Base-by-base conservation (phyloP, 768 basidiomycete genomes). In the Paxillus involutus region DNA sequence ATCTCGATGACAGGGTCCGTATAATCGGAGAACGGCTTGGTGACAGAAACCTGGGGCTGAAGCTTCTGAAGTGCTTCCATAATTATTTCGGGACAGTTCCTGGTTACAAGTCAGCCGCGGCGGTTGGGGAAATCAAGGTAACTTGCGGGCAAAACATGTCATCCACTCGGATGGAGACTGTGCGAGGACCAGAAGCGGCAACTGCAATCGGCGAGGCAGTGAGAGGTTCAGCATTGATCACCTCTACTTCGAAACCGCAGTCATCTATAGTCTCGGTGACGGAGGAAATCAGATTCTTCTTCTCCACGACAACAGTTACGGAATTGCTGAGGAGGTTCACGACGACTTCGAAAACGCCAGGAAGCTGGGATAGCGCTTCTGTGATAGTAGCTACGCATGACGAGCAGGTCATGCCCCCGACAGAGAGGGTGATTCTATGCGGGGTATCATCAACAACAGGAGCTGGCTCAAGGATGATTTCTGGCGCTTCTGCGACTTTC, bases 361-460 rank as follows among this genome's bases (percentile, higher is more conserved):
- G 69, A 4, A 86, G 65, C 6, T 75, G 74, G 4, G 77, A 72
- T 12, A 89, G 64, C 21, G 75, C 65, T 14, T 76, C 71, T 0
- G 78, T 80, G 53, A 93, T 75, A 0, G 85, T 76, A 1, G 73
- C 69, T 11, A 77, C 74, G 59, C 90, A 93, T 4, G 87, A 78
- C 0, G 83, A 75, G 66, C 90, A 93, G 2, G 88, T 85, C 89
- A 92, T 91, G 3, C 90, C 91, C 0, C 77, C 82, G 9, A 93
- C 73, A 0, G 85, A 82, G 36, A 91, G 73, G 0, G 76, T 73
- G 36, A 82, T 52, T 3, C 50, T 66, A 63, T 67, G 71, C 0
- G 73, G 68, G 4, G 60, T 64, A 5, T 51, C 17, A 19, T 56
- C 51, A 11, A 52, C 10, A 24, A 16, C 16, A 21, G 24, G 30